phyloP scores from a whole-genome alignment of 2,329 filamentous ascomycete species.

The Paecilomyces variotii region DNA sequence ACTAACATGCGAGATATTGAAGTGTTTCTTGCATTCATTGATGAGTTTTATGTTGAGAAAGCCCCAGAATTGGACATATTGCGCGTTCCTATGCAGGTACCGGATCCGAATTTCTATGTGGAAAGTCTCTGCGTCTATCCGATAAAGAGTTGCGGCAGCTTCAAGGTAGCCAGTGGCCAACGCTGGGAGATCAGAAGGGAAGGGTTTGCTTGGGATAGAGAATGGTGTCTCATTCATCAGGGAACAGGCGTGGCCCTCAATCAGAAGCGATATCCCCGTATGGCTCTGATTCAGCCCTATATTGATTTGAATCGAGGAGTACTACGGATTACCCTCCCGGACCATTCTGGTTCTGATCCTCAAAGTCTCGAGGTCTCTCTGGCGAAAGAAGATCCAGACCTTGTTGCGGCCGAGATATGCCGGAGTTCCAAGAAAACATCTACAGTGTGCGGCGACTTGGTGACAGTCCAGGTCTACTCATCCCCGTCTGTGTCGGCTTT shows the following conservation, averaged over 20 bases:
- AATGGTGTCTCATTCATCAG: conserved; percentile 89
- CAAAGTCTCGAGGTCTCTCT: conserved; percentile 30
- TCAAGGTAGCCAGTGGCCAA: conserved; percentile 53
- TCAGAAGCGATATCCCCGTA: conserved; percentile 80
- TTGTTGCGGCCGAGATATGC: conserved; percentile 60
- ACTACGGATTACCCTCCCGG: conserved; percentile 48
- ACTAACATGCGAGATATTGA: conserved; percentile 69
- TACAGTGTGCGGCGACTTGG: conserved; percentile 74
- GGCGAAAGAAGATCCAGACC: conserved; percentile 21
- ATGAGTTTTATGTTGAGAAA: conserved; percentile 56
- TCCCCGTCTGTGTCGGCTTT: conserved; percentile 60
- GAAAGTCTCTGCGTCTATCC: conserved; percentile 70
- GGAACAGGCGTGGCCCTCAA: conserved; percentile 77
- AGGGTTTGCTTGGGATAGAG: conserved; percentile 86
- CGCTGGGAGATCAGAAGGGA: conserved; percentile 73
- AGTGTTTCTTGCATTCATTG: conserved; percentile 61
- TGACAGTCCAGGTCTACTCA: conserved; percentile 63
- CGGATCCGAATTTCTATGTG: conserved; percentile 40
- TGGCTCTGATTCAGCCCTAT: conserved; percentile 71
- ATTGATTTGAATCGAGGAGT: conserved; percentile 63
- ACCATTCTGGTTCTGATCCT: conserved; percentile 23
- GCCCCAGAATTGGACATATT: conserved; percentile 10
- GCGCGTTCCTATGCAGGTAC: conserved; percentile 7
- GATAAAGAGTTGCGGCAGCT: conserved; percentile 89
- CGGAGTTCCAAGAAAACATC: conserved; percentile 42